A percentile compares a stretch with the other conserved stretches of the same genome.
Evolutionary conservation across 768 basidiomycete species (phyloP).

Genomic region (Trametes meyenii): DNA sequence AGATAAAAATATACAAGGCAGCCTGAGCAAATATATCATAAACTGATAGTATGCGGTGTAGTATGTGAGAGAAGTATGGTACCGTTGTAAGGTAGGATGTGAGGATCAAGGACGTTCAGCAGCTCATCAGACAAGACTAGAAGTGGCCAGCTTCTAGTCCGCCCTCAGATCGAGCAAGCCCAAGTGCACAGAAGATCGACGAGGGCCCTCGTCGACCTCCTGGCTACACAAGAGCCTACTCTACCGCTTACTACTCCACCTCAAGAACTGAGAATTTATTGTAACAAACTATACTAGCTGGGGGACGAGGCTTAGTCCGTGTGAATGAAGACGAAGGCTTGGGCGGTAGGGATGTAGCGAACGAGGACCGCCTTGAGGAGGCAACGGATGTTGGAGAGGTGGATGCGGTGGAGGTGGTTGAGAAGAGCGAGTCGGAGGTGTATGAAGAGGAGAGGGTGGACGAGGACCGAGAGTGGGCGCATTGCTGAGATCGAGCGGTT

Average conservation of each 20-base stretch:
- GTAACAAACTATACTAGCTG: neutral
- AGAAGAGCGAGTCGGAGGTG: neutral
- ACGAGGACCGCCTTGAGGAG: neutral
- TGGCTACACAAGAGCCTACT: neutral
- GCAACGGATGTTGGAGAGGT: neutral
- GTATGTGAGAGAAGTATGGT: too few species aligned
- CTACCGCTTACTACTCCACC: neutral
- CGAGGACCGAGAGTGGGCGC: neutral
- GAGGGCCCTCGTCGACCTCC: neutral
- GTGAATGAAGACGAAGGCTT: neutral
- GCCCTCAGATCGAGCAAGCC: neutral
- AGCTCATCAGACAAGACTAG: neutral
- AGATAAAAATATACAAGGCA: too few species aligned
- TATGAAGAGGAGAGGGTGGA: neutral
- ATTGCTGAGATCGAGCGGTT: neutral
- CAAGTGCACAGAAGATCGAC: neutral
- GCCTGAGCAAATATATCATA: too few species aligned
- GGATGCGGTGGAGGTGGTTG: neutral
- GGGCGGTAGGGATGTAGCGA: neutral
- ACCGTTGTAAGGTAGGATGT: neutral
- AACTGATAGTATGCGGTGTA: too few species aligned
- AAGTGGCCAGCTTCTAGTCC: neutral
- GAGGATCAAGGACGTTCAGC: neutral
- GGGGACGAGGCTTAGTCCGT: too few species aligned
- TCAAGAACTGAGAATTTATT: neutral